These are phyloP conservation scores for Tolypocladium cylindrosporum DNA, from an alignment of 2,329 filamentous ascomycete genomes.

Conservation along the genomic window DNA sequence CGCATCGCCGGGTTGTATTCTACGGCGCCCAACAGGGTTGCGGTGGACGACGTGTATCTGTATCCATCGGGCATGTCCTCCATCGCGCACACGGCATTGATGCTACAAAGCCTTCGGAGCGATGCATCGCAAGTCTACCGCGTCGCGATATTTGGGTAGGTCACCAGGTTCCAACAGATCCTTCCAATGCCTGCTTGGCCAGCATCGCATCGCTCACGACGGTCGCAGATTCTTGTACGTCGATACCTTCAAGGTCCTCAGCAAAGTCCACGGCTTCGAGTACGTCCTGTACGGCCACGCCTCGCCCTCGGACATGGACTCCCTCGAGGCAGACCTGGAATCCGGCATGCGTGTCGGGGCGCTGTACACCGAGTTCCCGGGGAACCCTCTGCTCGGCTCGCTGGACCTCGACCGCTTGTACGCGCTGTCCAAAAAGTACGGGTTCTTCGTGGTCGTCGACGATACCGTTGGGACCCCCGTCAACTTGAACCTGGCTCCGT, in stretches of 20 bases:
- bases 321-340: conserved; percentile 25
- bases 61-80: conserved; percentile 42
- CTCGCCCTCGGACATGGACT: conserved; percentile 26
- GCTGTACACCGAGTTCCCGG: conserved; percentile 34
- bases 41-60: conserved; percentile 32
- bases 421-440: conserved; percentile 21
- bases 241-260: conserved; percentile 19
- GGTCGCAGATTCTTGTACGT: conserved; percentile 16
- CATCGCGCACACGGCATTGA: conserved; percentile 21
- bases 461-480: conserved; percentile 34
- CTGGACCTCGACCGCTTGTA: conserved; percentile 17
- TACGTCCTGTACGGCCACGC: conserved; percentile 34
- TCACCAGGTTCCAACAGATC: not conserved
- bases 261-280: conserved; percentile 13
- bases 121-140: conserved; percentile 1
- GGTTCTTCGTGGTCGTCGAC: conserved; percentile 31
- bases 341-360: conserved; percentile 29
- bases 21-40: conserved; percentile 4
- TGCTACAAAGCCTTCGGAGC: conserved; percentile 2
- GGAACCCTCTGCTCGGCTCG: conserved; percentile 20
- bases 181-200: not conserved
- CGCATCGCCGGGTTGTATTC: conserved; percentile 11
- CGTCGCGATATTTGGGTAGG: conserved; percentile 18
- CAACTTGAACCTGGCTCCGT: conserved; percentile 33
- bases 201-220: not conserved